Percentiles rank a stretch among this genome's conserved stretches.
These are phyloP conservation scores for Aurifilum marmelostoma DNA, from an alignment of 2,329 filamentous ascomycete genomes.

Conservation along the genomic window DNA sequence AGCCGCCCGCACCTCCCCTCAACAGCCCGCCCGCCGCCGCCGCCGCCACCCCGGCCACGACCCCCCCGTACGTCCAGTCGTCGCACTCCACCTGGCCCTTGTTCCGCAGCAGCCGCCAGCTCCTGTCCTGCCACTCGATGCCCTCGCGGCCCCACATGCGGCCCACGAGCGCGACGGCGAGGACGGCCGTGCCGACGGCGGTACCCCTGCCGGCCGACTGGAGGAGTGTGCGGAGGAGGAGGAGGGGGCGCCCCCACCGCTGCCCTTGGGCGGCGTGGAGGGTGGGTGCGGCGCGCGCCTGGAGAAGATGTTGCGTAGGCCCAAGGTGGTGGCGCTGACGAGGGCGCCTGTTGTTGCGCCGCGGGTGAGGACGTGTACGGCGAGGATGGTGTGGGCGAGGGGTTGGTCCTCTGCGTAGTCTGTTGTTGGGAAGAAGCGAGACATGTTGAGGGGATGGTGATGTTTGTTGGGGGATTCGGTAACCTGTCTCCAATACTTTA, in stretches of 20 bases:
- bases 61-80: constrained; percentile 15
- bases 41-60: neutral
- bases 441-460: constrained; percentile 44
- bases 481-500: too few relatives aligned
- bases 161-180: constrained; percentile 18
- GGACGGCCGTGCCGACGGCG: constrained; percentile 5
- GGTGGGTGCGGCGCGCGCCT: neutral
- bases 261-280: neutral
- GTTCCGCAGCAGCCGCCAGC: constrained; percentile 16
- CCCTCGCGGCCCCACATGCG: constrained; percentile 26
- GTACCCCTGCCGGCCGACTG: constrained; percentile 20
- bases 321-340: constrained; percentile 10
- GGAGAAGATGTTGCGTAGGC: neutral
- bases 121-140: constrained; percentile 29
- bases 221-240: too few relatives aligned
- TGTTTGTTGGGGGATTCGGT: too few relatives aligned
- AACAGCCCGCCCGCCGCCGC: neutral
- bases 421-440: constrained; percentile 57
- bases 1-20: neutral
- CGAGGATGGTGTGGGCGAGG: constrained; percentile 56
- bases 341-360: constrained; percentile 34
- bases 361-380: constrained; percentile 48
- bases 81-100: constrained; percentile 18
- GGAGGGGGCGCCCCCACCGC: neutral
- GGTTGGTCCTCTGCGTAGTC: constrained; percentile 67